Conservation (phyloP, 306 rosid species). For the Prosopis cineraria region DNA sequence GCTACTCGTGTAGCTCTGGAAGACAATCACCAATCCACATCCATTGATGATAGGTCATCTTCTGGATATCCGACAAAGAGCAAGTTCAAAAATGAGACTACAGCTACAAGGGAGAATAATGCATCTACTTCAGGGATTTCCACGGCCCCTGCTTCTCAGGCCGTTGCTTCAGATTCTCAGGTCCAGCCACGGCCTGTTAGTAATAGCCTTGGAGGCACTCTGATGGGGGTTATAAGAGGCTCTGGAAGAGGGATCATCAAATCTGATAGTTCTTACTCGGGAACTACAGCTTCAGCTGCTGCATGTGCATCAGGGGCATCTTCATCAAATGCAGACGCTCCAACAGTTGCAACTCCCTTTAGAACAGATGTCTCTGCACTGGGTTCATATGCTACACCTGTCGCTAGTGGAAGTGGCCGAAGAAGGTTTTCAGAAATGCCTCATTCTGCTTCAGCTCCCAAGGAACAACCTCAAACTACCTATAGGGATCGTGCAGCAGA, state of each 20-base stretch:
- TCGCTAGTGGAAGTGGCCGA: constrained; percentile 65
- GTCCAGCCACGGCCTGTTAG: constrained; percentile 79
- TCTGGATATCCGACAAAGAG: constrained; percentile 62
- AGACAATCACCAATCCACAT: constrained; percentile 57
- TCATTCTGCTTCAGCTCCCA: constrained; percentile 60
- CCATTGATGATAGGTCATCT: constrained; percentile 63
- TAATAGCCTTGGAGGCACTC: constrained; percentile 83
- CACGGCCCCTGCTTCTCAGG: constrained; percentile 42
- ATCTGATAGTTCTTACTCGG: constrained; percentile 63
- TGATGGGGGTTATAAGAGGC: constrained; percentile 97
- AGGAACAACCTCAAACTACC: constrained; percentile 71
- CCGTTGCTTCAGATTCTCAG: constrained; percentile 53
- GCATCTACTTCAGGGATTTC: constrained; percentile 49
- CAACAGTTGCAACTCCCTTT: constrained; percentile 59
- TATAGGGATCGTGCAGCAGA: constrained; percentile 99
- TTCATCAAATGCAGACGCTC: constrained; percentile 49
- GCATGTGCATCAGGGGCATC: constrained; percentile 45
- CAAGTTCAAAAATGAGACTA: constrained; percentile 57
- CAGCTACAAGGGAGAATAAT: constrained; percentile 53
- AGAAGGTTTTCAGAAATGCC: constrained; percentile 97
- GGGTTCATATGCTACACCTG: constrained; percentile 70
- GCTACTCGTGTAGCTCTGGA: constrained; percentile 85
- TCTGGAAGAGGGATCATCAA: constrained; percentile 79
- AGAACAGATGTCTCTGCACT: constrained; percentile 85
- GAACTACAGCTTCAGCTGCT: constrained; percentile 45